Percentiles rank a stretch among this genome's conserved stretches.
Conservation (phyloP, 2,329 filamentous ascomycete genomes). For the Paecilomyces sp. region DNA sequence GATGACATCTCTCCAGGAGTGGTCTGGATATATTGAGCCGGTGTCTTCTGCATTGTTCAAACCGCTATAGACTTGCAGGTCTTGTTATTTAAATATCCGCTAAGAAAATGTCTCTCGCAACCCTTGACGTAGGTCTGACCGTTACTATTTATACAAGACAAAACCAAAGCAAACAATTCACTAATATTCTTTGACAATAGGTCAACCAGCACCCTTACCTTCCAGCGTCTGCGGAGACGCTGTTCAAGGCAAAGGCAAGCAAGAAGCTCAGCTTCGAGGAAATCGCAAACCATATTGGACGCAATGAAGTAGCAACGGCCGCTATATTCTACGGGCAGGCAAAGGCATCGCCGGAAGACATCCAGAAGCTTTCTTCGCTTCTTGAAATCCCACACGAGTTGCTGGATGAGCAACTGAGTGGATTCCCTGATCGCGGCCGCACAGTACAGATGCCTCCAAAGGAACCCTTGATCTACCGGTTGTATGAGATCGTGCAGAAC, state of each 20-base stretch:
- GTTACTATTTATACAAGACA: neutral
- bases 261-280: constrained; percentile 72
- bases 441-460: constrained; percentile 75
- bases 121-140: constrained; percentile 31
- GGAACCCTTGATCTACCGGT: constrained; percentile 79
- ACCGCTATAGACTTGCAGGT: neutral
- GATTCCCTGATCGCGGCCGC: constrained; percentile 73
- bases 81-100: neutral
- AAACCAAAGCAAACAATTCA: neutral
- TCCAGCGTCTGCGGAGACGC: constrained; percentile 61
- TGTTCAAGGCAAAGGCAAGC: constrained; percentile 73
- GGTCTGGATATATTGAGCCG: neutral
- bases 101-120: constrained; percentile 35
- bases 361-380: constrained; percentile 57
- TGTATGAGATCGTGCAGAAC: constrained; percentile 94
- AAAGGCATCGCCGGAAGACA: constrained; percentile 63
- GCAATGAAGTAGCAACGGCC: constrained; percentile 76
- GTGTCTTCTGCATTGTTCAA: neutral
- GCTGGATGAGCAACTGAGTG: constrained; percentile 58
- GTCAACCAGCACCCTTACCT: constrained; percentile 48
- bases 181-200: constrained; percentile 10
- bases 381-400: constrained; percentile 53
- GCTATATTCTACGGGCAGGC: constrained; percentile 89
- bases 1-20: constrained; percentile 2
- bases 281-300: constrained; percentile 65